Percentiles rank a stretch among this genome's conserved stretches.
These are phyloP conservation scores for Pichia sp. DNA, from an alignment of 1,139 yeast species.

Conservation along the genomic window DNA sequence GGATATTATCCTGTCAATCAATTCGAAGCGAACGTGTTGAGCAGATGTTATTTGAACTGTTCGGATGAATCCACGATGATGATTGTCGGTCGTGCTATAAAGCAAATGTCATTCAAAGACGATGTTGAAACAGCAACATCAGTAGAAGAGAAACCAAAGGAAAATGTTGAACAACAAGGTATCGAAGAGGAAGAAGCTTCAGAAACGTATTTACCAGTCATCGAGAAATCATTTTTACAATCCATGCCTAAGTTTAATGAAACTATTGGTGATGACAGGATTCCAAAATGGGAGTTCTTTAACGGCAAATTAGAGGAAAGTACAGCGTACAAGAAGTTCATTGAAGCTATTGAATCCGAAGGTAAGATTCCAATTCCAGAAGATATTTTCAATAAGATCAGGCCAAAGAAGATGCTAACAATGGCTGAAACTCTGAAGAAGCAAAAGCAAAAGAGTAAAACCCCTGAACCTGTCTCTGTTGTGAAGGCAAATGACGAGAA, in stretches of 20 bases:
- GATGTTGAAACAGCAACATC: too few species aligned
- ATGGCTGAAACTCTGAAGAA: too few species aligned
- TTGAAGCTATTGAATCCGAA: constrained; percentile 5
- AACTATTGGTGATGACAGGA: not conserved
- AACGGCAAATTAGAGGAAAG: constrained; percentile 8
- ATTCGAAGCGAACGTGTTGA: constrained; percentile 22
- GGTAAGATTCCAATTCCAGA: constrained; percentile 7
- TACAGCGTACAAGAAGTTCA: constrained; percentile 7
- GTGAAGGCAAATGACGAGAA: not conserved
- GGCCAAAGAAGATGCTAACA: constrained; percentile 5
- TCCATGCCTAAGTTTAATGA: constrained; percentile 18
- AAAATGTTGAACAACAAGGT: not conserved
- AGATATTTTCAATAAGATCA: constrained; percentile 7
- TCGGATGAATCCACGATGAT: constrained; percentile 21
- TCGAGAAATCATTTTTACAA: constrained; percentile 22
- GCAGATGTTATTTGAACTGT: constrained; percentile 28
- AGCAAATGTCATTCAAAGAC: constrained; percentile 12
- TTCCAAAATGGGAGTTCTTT: constrained; percentile 2
- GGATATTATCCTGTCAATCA: constrained; percentile 34
- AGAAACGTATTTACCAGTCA: constrained; percentile 17
- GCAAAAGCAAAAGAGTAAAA: not conserved
- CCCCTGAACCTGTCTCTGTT: not conserved
- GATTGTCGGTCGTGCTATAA: constrained; percentile 17
- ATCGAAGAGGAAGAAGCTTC: constrained; percentile 1
- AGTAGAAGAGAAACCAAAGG: constrained; percentile 1